Evolutionary conservation across 1,284 basidiomycete genomes (phyloP).

Genomic region (Stygiomarasmius scandens): DNA sequence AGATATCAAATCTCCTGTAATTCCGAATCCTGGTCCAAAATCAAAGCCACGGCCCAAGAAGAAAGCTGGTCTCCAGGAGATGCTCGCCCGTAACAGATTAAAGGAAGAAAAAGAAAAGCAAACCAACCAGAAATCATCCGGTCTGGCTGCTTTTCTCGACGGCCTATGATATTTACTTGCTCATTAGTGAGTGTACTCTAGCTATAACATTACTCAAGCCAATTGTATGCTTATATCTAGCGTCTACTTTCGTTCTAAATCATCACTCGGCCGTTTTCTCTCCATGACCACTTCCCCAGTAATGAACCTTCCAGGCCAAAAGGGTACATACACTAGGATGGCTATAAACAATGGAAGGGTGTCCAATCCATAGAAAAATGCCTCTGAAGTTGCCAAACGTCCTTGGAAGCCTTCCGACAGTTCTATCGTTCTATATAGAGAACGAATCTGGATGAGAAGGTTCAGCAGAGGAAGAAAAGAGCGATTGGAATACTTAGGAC

Average conservation of each 20-base stretch:
- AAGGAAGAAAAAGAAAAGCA: constrained; percentile 46
- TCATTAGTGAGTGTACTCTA: not conserved
- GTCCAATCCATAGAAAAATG: constrained; percentile 69
- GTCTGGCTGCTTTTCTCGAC: constrained; percentile 59
- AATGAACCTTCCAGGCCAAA: constrained; percentile 66
- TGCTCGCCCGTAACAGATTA: constrained; percentile 61
- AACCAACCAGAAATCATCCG: constrained; percentile 25
- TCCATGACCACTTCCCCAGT: constrained; percentile 12
- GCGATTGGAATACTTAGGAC: constrained; percentile 15
- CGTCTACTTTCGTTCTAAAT: constrained; percentile 6
- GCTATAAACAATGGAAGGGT: constrained; percentile 68
- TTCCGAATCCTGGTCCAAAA: constrained; percentile 12
- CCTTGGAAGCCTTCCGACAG: constrained; percentile 67
- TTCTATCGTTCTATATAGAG: constrained; percentile 68
- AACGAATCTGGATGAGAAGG: constrained; percentile 53
- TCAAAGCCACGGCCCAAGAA: constrained; percentile 43
- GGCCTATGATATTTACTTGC: constrained; percentile 34
- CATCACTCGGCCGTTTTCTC: constrained; percentile 4
- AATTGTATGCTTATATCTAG: not conserved
- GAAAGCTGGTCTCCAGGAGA: constrained; percentile 55
- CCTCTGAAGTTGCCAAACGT: constrained; percentile 60
- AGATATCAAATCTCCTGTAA: not conserved
- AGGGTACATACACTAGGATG: constrained; percentile 53
- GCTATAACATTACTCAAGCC: not conserved
- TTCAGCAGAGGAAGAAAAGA: not conserved